Evolutionary conservation across 2,329 filamentous ascomycete species (phyloP).

Genomic region (Fusarium verticillioides): DNA sequence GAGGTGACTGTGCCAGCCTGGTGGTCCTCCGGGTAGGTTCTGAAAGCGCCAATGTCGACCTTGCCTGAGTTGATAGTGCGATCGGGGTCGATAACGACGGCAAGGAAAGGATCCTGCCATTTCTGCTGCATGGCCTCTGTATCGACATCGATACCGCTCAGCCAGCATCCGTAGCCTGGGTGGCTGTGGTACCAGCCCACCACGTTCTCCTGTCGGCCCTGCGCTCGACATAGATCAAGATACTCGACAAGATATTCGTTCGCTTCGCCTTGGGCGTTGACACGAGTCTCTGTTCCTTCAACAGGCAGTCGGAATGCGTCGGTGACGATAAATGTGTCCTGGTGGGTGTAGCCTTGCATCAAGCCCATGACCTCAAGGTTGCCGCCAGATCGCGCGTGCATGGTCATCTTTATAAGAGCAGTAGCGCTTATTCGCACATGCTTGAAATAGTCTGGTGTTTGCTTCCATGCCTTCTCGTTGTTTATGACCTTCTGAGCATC

Average conservation of each 20-base stretch:
- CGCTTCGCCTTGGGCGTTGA: constrained; percentile 94
- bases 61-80: constrained; percentile 94
- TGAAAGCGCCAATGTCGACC: constrained; percentile 96
- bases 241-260: constrained; percentile 98
- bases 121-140: constrained; percentile 89
- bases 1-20: constrained; percentile 56
- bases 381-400: constrained; percentile 96
- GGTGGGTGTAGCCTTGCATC: constrained; percentile 94
- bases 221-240: constrained; percentile 78
- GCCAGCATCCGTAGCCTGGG: constrained; percentile 97
- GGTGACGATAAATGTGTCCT: constrained; percentile 88
- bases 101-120: constrained; percentile 90
- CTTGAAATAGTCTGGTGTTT: constrained; percentile 89
- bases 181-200: constrained; percentile 99
- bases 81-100: constrained; percentile 96
- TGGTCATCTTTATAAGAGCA: constrained; percentile 97
- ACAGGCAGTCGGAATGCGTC: constrained; percentile 95
- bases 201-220: constrained; percentile 85
- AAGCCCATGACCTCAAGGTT: constrained; percentile 95
- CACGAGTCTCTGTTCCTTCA: constrained; percentile 97
- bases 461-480: constrained; percentile 77
- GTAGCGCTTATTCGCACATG: constrained; percentile 92
- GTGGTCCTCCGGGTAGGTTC: constrained; percentile 85
- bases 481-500: constrained; percentile 74
- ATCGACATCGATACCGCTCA: constrained; percentile 92